A percentile compares a stretch with the other conserved stretches of the same genome.
These are phyloP conservation scores for Boletus rufocinnamomeus DNA, from an alignment of 768 basidiomycete genomes.

Conservation along the genomic window DNA sequence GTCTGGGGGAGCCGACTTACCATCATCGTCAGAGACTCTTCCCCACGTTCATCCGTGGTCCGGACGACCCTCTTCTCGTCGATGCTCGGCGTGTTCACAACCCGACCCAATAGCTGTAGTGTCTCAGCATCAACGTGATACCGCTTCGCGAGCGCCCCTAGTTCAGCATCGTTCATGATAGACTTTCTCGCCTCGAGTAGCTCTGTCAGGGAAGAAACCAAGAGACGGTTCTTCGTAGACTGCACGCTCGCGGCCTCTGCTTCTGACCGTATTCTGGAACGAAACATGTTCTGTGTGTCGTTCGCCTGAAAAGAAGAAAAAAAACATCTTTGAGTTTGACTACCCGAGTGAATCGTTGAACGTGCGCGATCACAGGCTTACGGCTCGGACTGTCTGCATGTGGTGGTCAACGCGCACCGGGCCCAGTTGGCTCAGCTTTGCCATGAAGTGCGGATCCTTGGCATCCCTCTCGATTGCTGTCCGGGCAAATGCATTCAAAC, in stretches of 20 bases:
- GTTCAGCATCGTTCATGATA: conserved; percentile 39
- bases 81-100: conserved; percentile 68
- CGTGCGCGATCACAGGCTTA: conserved; percentile 30
- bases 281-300: conserved; percentile 48
- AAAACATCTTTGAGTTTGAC: not conserved
- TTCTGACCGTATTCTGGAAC: conserved; percentile 57
- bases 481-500: not conserved
- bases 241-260: conserved; percentile 46
- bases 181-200: conserved; percentile 67
- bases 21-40: conserved; percentile 51
- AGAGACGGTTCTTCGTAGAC: conserved; percentile 53
- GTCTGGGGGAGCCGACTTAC: conserved; percentile 37
- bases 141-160: conserved; percentile 52
- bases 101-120: conserved; percentile 52
- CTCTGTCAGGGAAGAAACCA: conserved; percentile 51
- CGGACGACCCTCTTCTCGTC: conserved; percentile 46
- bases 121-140: conserved; percentile 56
- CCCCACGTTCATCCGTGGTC: conserved; percentile 53
- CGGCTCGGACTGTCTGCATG: conserved; percentile 51
- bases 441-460: conserved; percentile 70
- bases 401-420: conserved; percentile 71
- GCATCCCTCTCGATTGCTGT: conserved; percentile 64
- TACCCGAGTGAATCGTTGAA: not conserved
- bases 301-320: conserved; percentile 17
- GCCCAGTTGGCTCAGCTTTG: conserved; percentile 64